Conservation (phyloP, 1,284 basidiomycete genomes). For the Tranzscheliella williamsii region DNA sequence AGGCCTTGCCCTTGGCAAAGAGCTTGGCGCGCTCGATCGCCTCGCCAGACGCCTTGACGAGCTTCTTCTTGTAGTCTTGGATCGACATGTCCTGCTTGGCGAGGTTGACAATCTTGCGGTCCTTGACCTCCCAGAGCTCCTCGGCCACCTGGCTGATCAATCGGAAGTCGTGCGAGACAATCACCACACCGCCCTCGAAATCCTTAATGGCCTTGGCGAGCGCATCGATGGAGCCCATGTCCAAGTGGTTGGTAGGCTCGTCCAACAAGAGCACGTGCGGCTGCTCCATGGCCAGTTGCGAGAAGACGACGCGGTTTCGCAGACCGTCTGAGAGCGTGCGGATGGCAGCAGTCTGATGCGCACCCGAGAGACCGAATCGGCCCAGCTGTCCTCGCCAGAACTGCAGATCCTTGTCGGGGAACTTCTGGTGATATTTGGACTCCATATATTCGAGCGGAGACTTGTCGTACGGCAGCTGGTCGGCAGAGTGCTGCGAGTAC, state of each 20-base stretch:
- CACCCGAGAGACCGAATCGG: conserved; percentile 89
- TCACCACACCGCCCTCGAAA: conserved; percentile 89
- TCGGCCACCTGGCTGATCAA: conserved; percentile 65
- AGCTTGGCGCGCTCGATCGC: conserved; percentile 59
- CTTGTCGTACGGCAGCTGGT: conserved; percentile 94
- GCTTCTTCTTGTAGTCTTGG: conserved; percentile 59
- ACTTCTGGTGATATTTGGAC: conserved; percentile 67
- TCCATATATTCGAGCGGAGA: conserved; percentile 95
- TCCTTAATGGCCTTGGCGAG: conserved; percentile 92
- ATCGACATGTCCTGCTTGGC: conserved; percentile 73
- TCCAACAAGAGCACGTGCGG: conserved; percentile 63
- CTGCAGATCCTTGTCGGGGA: conserved; percentile 89
- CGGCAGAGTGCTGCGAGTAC: conserved; percentile 97
- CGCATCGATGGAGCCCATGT: conserved; percentile 94
- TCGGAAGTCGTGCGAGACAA: conserved; percentile 59
- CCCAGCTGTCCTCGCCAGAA: conserved; percentile 94
- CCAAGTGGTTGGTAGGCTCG: conserved; percentile 81
- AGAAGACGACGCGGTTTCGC: conserved; percentile 89
- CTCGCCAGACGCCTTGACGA: conserved; percentile 51
- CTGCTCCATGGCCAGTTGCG: conserved; percentile 70
- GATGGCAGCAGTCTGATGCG: conserved; percentile 92
- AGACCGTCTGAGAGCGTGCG: conserved; percentile 89
- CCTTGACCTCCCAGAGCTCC: conserved; percentile 97
- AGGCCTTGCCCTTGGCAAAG: conserved; percentile 47
- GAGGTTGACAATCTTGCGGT: conserved; percentile 89